Conservation (phyloP, 2,329 filamentous ascomycete genomes). For the Orbilia oligospora region DNA sequence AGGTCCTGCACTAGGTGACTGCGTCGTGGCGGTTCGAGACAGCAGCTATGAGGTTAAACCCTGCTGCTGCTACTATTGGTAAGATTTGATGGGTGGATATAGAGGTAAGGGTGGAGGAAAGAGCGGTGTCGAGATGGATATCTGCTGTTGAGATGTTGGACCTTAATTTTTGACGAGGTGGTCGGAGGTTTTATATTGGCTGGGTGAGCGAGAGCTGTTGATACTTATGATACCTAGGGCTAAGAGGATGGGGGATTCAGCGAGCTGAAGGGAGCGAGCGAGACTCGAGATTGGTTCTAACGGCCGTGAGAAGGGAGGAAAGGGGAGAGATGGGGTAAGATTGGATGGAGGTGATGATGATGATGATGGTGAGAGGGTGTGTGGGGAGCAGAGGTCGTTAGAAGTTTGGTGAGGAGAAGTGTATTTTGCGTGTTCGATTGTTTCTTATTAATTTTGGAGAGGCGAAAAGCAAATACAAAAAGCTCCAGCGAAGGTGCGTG, state of each 20-base stretch:
- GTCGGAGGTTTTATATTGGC: conserved; percentile 53
- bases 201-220: conserved; percentile 41
- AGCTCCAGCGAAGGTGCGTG: conserved; percentile 30
- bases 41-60: conserved; percentile 60
- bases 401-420: conserved; percentile 41
- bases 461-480: conserved; percentile 41
- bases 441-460: conserved; percentile 55
- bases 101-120: conserved; percentile 29
- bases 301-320: conserved; percentile 17
- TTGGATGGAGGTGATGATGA: conserved; percentile 15
- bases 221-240: conserved; percentile 27
- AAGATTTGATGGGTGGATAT: conserved; percentile 27
- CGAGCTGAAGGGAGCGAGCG: conserved; percentile 35
- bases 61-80: conserved; percentile 55
- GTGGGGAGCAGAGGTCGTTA: conserved; percentile 26
- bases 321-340: conserved; percentile 31
- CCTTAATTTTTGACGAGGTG: conserved; percentile 16
- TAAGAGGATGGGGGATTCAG: conserved; percentile 41
- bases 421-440: conserved; percentile 51
- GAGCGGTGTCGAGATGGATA: conserved; percentile 39
- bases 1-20: conserved; percentile 61
- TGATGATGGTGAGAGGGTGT: conserved; percentile 19
- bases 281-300: conserved; percentile 25
- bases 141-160: conserved; percentile 6
- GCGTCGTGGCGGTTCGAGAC: conserved; percentile 60